phyloP scores from a whole-genome alignment of 345 rosid species.

The Boechera stricta region DNA sequence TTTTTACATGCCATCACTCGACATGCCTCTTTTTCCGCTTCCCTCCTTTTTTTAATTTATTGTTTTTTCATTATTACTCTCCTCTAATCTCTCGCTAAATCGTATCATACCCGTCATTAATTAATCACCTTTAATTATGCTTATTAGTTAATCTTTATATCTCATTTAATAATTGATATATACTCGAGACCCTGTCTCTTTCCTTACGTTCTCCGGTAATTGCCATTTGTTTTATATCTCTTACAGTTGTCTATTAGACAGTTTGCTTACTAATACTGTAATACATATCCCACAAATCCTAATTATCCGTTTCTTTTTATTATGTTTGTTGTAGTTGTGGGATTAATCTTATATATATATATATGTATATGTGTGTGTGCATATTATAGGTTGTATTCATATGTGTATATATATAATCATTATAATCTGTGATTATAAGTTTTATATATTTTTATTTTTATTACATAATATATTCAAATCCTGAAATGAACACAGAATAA shows the following conservation, averaged over 20 bases:
- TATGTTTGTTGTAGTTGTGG: background rate
- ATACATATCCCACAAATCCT: background rate
- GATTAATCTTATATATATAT: background rate
- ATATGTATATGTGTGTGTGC: too few species aligned
- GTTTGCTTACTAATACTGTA: background rate
- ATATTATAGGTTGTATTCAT: background rate
- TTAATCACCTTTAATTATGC: conserved; percentile 8
- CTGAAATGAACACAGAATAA: background rate
- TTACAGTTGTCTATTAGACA: background rate
- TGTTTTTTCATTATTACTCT: conserved; percentile 8
- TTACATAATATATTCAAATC: background rate
- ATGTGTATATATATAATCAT: background rate
- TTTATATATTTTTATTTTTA: background rate
- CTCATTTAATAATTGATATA: conserved; percentile 7
- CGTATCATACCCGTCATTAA: conserved; percentile 14
- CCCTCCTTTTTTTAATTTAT: background rate
- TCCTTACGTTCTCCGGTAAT: background rate
- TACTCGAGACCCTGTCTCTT: background rate
- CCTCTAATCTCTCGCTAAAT: conserved; percentile 29
- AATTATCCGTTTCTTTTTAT: background rate
- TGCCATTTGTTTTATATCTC: background rate
- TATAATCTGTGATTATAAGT: background rate
- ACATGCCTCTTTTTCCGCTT: conserved; percentile 45
- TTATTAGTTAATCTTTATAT: background rate
- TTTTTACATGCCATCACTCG: conserved; percentile 47